A percentile compares a stretch with the other conserved stretches of the same genome.
Evolutionary conservation across 768 basidiomycete genomes (phyloP).

Genomic region (Antrodiella citrinella): DNA sequence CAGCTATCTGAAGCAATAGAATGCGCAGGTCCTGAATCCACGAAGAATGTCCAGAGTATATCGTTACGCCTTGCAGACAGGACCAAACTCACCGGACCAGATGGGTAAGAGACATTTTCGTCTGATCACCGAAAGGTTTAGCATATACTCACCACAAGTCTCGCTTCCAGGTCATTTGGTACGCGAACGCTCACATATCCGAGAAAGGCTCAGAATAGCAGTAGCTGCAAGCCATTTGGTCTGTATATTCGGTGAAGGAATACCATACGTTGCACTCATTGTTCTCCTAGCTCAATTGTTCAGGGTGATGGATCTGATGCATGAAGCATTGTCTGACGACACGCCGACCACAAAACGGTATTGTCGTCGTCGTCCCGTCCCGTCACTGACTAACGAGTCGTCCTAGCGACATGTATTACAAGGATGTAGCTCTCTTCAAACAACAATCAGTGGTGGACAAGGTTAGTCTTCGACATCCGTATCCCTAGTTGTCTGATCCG

Average conservation of each 20-base stretch:
- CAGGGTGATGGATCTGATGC: constrained; percentile 56
- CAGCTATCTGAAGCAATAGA: too few species aligned
- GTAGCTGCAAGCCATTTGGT: constrained; percentile 37
- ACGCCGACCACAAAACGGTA: constrained; percentile 31
- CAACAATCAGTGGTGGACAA: constrained; percentile 73
- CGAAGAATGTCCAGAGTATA: constrained; percentile 18
- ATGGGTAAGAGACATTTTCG: constrained; percentile 27
- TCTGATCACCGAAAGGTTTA: too few species aligned
- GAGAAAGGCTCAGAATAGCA: constrained; percentile 21
- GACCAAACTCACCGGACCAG: constrained; percentile 19
- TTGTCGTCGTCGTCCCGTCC: constrained; percentile 1
- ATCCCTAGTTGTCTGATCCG: too few species aligned
- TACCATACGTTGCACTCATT: neutral
- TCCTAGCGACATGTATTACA: constrained; percentile 80
- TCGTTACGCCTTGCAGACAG: constrained; percentile 30
- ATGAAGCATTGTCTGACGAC: constrained; percentile 50
- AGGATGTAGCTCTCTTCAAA: constrained; percentile 71
- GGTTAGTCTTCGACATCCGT: too few species aligned
- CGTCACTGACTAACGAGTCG: neutral
- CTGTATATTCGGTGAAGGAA: too few species aligned
- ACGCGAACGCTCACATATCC: constrained; percentile 31
- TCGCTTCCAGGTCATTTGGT: too few species aligned
- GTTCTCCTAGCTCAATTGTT: constrained; percentile 54
- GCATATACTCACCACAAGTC: too few species aligned
- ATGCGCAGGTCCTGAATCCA: constrained; percentile 7